Evolutionary conservation across 176 grass and related monocot genomes (phyloP).

Genomic region (Chloris gayana): DNA sequence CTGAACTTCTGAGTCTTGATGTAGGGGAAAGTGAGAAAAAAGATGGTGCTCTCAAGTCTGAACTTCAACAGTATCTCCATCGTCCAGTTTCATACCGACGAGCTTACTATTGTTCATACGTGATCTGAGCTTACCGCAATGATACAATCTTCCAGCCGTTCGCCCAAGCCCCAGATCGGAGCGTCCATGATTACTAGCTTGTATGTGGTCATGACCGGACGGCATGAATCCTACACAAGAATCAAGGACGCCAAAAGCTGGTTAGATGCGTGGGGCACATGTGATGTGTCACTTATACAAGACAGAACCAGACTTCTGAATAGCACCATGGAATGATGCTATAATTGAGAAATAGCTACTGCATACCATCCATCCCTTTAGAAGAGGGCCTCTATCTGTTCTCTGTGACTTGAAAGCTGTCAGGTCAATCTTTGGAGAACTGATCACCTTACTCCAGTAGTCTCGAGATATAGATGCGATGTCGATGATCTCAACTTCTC

Average conservation of each 20-base stretch:
- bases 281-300: neutral
- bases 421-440: constrained; percentile 60
- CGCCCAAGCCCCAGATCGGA: constrained; percentile 81
- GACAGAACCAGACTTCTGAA: constrained; percentile 6
- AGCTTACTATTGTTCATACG: neutral
- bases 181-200: constrained; percentile 81
- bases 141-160: constrained; percentile 68
- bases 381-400: constrained; percentile 68
- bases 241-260: neutral
- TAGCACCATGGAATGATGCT: neutral
- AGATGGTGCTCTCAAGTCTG: neutral
- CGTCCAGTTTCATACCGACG: neutral
- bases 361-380: constrained; percentile 79
- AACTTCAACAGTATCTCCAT: neutral
- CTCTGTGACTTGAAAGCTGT: constrained; percentile 68
- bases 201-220: constrained; percentile 79
- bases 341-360: neutral
- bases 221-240: constrained; percentile 58
- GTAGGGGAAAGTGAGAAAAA: too few species aligned
- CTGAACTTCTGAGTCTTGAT: neutral
- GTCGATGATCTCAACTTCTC: constrained; percentile 78
- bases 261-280: neutral
- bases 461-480: constrained; percentile 73
- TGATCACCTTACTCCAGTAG: constrained; percentile 88
- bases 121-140: constrained; percentile 52